Conservation (phyloP, 2,329 filamentous ascomycete genomes). For the Paecilomyces sp. region DNA sequence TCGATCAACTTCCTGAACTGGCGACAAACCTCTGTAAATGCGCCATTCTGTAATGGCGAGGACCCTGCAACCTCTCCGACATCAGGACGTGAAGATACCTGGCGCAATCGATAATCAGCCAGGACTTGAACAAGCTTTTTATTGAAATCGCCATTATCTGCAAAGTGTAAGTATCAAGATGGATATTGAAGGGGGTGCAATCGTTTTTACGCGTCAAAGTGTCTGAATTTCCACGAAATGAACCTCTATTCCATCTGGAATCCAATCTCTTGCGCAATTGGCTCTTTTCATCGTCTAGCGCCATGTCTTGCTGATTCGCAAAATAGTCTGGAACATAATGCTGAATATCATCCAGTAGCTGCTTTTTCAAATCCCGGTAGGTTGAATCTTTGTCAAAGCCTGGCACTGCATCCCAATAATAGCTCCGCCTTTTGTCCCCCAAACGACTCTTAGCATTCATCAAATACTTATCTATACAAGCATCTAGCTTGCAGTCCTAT, state of each 20-base stretch:
- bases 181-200: neutral
- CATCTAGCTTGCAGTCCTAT: neutral
- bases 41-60: neutral
- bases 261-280: neutral
- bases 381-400: neutral
- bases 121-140: neutral
- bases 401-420: neutral
- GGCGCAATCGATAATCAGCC: neutral
- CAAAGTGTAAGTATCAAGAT: neutral
- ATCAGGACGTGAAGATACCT: neutral
- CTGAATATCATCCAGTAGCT: neutral
- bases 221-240: too few species aligned
- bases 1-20: constrained; percentile 6
- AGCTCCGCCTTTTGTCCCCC: neutral
- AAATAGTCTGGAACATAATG: neutral
- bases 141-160: neutral
- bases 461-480: neutral
- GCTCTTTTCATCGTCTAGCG: neutral
- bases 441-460: neutral
- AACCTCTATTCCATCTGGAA: neutral
- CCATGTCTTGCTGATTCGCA: neutral
- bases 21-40: neutral
- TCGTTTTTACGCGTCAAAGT: neutral
- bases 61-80: neutral
- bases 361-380: neutral